A percentile compares a stretch with the other conserved stretches of the same genome.
phyloP scores from a whole-genome alignment of 306 rosid genomes.

The Prunus armeniaca region DNA sequence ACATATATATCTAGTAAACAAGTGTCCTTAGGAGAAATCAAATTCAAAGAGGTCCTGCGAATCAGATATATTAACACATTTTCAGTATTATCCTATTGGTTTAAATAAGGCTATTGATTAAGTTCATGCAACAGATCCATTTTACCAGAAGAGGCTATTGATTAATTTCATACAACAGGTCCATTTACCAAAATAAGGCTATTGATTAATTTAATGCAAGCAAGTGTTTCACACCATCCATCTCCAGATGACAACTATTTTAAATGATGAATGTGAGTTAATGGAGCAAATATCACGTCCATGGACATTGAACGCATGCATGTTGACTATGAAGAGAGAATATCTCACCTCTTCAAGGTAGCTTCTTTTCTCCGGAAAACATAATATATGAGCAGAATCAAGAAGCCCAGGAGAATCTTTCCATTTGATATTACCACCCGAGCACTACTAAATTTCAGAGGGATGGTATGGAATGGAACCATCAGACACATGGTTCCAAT shows the following conservation, averaged over 20 bases:
- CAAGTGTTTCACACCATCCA: neutral
- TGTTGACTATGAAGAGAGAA: constrained; percentile 4
- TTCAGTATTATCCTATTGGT: no score
- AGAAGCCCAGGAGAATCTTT: constrained; percentile 55
- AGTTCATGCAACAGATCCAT: no score
- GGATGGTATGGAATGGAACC: constrained; percentile 52
- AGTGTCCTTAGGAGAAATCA: no score
- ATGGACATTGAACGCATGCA: neutral
- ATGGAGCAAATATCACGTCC: neutral
- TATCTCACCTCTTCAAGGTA: constrained; percentile 51
- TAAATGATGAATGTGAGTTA: neutral
- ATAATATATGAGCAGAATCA: constrained; percentile 52
- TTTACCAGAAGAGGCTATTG: no score
- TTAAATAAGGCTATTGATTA: no score
- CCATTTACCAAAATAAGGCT: neutral
- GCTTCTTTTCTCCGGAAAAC: constrained; percentile 54
- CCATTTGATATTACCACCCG: constrained; percentile 54
- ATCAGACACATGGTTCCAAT: constrained; percentile 60
- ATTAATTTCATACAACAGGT: neutral
- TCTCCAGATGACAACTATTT: neutral
- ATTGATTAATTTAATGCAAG: neutral
- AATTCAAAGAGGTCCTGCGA: no score
- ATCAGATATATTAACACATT: no score
- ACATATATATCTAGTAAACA: neutral
- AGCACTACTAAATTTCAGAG: constrained; percentile 59